phyloP scores from a whole-genome alignment of 2,329 filamentous ascomycete species.

The Aspergillus piperis region DNA sequence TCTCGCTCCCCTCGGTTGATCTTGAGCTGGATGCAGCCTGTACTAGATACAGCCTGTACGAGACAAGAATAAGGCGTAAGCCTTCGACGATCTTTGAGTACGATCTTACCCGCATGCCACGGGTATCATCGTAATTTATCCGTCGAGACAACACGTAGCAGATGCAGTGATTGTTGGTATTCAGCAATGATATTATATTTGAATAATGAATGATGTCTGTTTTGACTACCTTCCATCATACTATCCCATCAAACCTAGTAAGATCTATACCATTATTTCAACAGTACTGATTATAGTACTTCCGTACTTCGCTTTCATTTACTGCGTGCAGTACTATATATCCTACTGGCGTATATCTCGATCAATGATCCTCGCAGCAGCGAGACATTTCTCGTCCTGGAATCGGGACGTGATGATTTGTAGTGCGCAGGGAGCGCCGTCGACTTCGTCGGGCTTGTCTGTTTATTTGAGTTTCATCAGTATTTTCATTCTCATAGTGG shows the following conservation, averaged over 20 bases:
- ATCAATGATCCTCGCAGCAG: constrained; percentile 35
- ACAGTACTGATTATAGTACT: no score
- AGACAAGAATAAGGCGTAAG: constrained; percentile 47
- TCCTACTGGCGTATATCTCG: constrained; percentile 16
- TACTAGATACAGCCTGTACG: constrained; percentile 37
- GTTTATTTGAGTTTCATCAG: constrained; percentile 33
- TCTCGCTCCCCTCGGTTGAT: constrained; percentile 36
- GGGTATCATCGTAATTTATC: constrained; percentile 50
- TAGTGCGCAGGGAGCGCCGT: constrained; percentile 50
- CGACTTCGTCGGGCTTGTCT: constrained; percentile 46
- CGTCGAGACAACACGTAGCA: constrained; percentile 38
- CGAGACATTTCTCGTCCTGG: constrained; percentile 52
- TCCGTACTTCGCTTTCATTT: no score
- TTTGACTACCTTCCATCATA: no score
- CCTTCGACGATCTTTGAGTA: constrained; percentile 54
- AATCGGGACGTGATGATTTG: constrained; percentile 51
- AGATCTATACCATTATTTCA: no score
- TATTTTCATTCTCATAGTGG: neutral
- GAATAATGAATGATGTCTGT: no score
- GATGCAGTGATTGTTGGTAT: no score
- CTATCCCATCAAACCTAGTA: no score
- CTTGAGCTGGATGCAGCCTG: constrained; percentile 45
- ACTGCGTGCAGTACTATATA: no score
- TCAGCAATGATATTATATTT: no score
- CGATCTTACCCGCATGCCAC: constrained; percentile 43